Conservation (phyloP, 2,329 filamentous ascomycete species). For the Exophiala calicioides region DNA sequence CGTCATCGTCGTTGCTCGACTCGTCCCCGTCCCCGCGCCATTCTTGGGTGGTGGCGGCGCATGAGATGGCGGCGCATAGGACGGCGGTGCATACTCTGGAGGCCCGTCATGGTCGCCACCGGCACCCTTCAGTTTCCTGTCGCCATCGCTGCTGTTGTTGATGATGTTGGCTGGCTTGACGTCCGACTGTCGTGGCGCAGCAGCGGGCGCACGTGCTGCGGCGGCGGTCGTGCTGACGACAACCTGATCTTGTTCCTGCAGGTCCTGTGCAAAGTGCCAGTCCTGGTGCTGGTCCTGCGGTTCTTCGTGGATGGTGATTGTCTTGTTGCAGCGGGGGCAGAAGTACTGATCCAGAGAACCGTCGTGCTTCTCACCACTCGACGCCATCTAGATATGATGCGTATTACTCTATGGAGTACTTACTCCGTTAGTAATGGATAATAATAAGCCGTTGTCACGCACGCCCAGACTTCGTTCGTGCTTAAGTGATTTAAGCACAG, state of each 20-base stretch:
- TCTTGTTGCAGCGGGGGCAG: constrained; percentile 67
- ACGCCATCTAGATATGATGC: too few species aligned
- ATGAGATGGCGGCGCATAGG: constrained; percentile 17
- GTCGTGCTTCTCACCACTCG: too few species aligned
- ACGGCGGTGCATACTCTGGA: constrained; percentile 19
- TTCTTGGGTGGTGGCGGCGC: too few species aligned
- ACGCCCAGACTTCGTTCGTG: too few species aligned
- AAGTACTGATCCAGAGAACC: constrained; percentile 42
- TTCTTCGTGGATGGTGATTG: constrained; percentile 55
- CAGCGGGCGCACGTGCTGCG: not conserved
- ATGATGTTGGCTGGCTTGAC: not conserved
- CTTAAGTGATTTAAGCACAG: too few species aligned
- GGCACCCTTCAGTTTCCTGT: too few species aligned
- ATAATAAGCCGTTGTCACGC: too few species aligned
- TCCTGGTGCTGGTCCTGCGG: constrained; percentile 77
- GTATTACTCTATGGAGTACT: too few species aligned
- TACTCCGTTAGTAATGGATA: too few species aligned
- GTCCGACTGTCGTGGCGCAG: not conserved
- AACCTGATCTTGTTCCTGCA: constrained; percentile 66
- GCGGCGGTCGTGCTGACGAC: constrained; percentile 23
- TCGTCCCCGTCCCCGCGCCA: not conserved
- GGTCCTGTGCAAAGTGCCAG: constrained; percentile 87
- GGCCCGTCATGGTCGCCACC: constrained; percentile 4
- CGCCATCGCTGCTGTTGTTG: not conserved
- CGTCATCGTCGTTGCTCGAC: not conserved